Base-by-base conservation (phyloP, 1,284 basidiomycete genomes). In the Ceratobasidium sp. region DNA sequence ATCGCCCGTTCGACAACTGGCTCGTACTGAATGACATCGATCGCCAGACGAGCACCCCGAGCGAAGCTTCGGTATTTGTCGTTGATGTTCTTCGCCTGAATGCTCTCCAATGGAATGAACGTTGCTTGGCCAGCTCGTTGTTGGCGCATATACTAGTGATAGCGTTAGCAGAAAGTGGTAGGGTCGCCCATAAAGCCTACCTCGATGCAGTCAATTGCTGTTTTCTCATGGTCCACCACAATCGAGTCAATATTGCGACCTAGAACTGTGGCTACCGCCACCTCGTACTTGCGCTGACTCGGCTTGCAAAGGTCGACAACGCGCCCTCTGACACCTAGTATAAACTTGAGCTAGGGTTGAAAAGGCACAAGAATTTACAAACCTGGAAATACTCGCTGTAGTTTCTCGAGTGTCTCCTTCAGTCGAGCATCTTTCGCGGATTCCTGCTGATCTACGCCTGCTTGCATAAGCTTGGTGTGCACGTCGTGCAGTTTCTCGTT, bases 171-270 rank as follows among this genome's bases (percentile, higher is more conserved):
- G 23, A 20, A 33, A 33, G 35, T 31, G 65, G 31, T 20, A 35
- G 28, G 42, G 3, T 7, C 11, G 10, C 10, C 4, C 33, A 37
- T 33, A 3, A 28, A 17, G 82, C 84, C 51, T 79, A 94, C 94
- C 87, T 97, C 94, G 81, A 99, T 98, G 84, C 98, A 99, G 81
- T 97, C 95, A 78, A 99, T 98, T 1, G 96, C 98, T 0, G 95
- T 97, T 85, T 94, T 95, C 86, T 99, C 96, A 80, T 95, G 92
- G 81, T 99, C 97, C 0, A 99, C 97, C 1, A 99, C 94, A 75
- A 99, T 90, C 1, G 97, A 94, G 81, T 99, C 97, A 68, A 97
- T 93, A 83, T 99, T 97, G 76, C 97, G 89, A 0, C 97, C 98
- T 1, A 99, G 88, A 20, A 98, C 91, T n/a, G 97, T 96, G 11